Conservation (phyloP, 345 rosid genomes). For the Lagerstroemia speciosa region DNA sequence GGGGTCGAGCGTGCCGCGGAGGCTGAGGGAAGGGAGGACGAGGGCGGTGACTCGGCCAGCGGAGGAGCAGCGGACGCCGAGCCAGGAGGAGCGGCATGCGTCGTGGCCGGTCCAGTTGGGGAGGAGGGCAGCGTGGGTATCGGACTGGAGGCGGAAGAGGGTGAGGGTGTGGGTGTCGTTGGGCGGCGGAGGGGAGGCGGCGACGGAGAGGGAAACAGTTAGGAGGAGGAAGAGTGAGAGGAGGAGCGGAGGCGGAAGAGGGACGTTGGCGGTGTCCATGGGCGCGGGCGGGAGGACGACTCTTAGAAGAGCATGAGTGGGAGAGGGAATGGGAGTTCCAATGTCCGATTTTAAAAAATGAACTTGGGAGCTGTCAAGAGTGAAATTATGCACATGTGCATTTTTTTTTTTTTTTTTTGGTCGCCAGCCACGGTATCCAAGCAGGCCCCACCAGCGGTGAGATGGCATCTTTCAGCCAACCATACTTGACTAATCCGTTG, state of each 20-base stretch:
- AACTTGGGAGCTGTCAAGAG: background rate
- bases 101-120: conserved; percentile 69
- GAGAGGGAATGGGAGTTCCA: conserved; percentile 15
- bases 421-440: too few species aligned
- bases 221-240: conserved; percentile 5
- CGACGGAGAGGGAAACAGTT: conserved; percentile 5
- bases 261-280: background rate
- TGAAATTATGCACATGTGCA: background rate
- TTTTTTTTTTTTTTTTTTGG: too few species aligned
- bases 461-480: too few species aligned
- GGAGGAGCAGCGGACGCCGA: conserved; percentile 69
- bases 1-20: conserved; percentile 66
- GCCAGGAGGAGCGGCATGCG: conserved; percentile 64
- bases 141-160: conserved; percentile 70
- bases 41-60: conserved; percentile 38
- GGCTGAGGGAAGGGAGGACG: conserved; percentile 58
- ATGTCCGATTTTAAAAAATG: conserved; percentile 7
- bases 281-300: conserved; percentile 21
- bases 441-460: too few species aligned
- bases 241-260: background rate
- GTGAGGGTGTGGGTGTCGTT: conserved; percentile 74
- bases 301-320: conserved; percentile 20
- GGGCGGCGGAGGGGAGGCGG: conserved; percentile 11
- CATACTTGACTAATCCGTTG: too few species aligned
- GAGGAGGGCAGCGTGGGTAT: conserved; percentile 71